Evolutionary conservation across 805 yeast genomes (phyloP).

Genomic region (Maudiozyma serrabonitensis): DNA sequence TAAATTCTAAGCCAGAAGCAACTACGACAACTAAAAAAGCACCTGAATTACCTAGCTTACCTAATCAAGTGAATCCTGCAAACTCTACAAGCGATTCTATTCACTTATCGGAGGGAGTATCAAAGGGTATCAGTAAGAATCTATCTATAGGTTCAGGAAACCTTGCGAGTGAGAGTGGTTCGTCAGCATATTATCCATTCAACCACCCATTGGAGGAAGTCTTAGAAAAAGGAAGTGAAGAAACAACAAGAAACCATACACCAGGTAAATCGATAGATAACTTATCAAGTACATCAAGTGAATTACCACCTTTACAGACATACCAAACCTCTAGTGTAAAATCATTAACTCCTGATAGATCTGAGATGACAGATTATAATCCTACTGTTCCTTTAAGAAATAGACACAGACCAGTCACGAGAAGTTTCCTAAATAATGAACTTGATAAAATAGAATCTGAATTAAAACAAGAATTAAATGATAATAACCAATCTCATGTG

Average conservation of each 20-base stretch:
- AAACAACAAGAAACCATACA: background rate
- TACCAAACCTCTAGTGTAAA: conserved; percentile 8
- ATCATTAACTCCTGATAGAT: conserved; percentile 14
- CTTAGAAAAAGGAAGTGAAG: background rate
- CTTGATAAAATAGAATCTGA: conserved; percentile 4
- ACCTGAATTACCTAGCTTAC: background rate
- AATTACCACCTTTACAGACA: conserved; percentile 20
- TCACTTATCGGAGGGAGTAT: conserved; percentile 7
- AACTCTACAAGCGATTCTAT: conserved; percentile 6
- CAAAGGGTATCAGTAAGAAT: background rate
- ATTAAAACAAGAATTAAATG: background rate
- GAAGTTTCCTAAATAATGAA: conserved; percentile 10
- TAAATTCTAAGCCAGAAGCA: conserved; percentile 1
- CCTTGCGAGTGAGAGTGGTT: conserved; percentile 16
- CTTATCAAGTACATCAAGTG: conserved; percentile 19
- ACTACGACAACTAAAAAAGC: background rate
- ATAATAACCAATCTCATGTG: background rate
- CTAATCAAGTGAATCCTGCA: background rate
- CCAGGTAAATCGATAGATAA: conserved; percentile 6
- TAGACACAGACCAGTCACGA: conserved; percentile 24
- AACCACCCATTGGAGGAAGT: background rate
- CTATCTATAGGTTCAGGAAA: conserved; percentile 13
- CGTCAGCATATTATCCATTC: conserved; percentile 10
- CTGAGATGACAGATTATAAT: conserved; percentile 15
- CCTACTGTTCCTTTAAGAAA: conserved; percentile 29